Base-by-base conservation (phyloP, 2,329 filamentous ascomycete genomes). In the Fusarium pseudograminearum region DNA sequence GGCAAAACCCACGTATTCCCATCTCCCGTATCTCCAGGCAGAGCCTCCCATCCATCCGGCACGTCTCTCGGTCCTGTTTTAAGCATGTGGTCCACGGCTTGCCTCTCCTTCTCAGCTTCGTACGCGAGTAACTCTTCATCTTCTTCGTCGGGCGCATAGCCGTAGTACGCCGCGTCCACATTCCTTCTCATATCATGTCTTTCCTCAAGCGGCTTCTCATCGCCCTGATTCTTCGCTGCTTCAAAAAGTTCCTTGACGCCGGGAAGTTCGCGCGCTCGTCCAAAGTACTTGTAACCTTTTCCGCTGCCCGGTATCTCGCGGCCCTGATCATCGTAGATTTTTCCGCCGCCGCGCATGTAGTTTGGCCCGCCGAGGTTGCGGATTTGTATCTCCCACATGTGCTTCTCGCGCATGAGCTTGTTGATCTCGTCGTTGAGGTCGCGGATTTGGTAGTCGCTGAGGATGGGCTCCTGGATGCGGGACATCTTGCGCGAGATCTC, bases 341-440 rank as follows among this genome's bases (percentile, higher is more conserved):
- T 89, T 31, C 85, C 89, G 1, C 86, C 87, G 7, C 88, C 88
- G 31, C 94, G 87, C 91, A 96, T 97, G 80, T 98, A 99, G 81
- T 98, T 98, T 31, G 96, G 96, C 4, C 96, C 96, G n/a, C 96
- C 96, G 26, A 98, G 80, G 76, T 97, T 97, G 61, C 94, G 88
- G 73, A 99, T 98, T 82, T 98, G 94, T 74, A 96, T 89, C 84
- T 99, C 96, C 96, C 96, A 99, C 87, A 97, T 94, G 86, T 97
- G 94, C 82, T 99, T 99, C 84, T 99, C 96, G 70, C 94, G 90
- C 93, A 99, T 98, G 67, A 97, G 87, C 83, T 97, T 97, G 85
- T 99, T 99, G 85, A 99, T 97, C 82, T 99, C 96, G 80, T 99
- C 96, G 83, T 99, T 99, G 78, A 99, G 85, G 81, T 99, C 96